Conservation (phyloP, 2,329 filamentous ascomycete genomes). For the Exophiala alcalophila region DNA sequence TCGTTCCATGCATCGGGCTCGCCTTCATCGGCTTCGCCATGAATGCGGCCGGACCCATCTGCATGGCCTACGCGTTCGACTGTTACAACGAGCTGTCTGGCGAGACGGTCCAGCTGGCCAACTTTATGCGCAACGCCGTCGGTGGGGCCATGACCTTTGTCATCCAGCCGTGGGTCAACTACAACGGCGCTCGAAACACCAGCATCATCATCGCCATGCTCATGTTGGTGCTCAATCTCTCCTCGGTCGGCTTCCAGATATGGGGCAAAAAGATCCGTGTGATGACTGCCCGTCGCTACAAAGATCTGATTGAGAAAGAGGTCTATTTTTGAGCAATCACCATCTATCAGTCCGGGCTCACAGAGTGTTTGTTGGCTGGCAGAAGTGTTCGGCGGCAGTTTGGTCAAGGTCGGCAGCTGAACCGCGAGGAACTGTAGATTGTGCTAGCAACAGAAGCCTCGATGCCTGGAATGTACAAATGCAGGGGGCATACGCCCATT, state of each 20-base stretch:
- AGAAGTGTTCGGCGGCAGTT: no score
- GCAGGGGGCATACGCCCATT: no score
- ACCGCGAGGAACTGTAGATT: no score
- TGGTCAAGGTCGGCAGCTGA: no score
- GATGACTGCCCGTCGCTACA: neutral
- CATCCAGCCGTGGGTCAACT: neutral
- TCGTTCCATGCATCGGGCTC: neutral
- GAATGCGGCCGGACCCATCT: neutral
- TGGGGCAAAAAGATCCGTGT: neutral
- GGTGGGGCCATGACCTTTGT: neutral
- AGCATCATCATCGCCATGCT: constrained; percentile 4
- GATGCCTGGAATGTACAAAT: no score
- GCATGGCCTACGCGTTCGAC: constrained; percentile 7
- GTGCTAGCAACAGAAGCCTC: no score
- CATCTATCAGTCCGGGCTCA: no score
- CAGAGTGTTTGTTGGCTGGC: no score
- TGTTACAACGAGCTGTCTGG: neutral
- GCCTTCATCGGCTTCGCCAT: neutral
- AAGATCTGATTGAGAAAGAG: no score
- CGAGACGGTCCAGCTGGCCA: constrained; percentile 2
- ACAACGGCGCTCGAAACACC: constrained; percentile 1
- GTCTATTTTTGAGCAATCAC: no score
- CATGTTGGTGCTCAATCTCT: neutral
- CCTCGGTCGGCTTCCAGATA: neutral
- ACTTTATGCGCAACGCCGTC: neutral